These are phyloP conservation scores for Carex sylvatica DNA, from an alignment of 202 grass and related monocot species.

Conservation along the genomic window DNA sequence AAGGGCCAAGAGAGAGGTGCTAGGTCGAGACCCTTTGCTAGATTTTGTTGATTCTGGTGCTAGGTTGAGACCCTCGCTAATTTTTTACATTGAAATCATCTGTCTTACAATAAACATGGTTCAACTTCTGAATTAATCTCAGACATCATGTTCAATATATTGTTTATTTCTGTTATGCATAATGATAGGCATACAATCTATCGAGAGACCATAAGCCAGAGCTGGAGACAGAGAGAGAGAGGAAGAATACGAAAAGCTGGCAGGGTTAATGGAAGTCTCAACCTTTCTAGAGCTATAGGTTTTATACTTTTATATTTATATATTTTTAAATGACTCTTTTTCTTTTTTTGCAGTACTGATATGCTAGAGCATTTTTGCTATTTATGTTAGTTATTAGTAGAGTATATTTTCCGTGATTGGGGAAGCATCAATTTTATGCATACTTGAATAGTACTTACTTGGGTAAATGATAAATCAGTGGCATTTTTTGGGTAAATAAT, in stretches of 20 bases:
- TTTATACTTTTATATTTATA: constrained; percentile 24
- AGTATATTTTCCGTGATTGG: background rate
- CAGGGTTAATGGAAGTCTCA: constrained; percentile 93
- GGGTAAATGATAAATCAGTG: background rate
- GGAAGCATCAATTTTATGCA: background rate
- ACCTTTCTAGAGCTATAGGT: constrained; percentile 98
- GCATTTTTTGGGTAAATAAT: background rate
- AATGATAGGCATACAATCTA: constrained; percentile 85
- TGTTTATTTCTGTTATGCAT: constrained; percentile 10
- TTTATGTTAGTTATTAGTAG: background rate
- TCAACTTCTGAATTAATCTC: background rate
- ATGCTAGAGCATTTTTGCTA: constrained; percentile 2
- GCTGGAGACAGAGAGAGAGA: constrained; percentile 74
- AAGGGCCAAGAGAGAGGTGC: no score
- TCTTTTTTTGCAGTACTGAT: background rate
- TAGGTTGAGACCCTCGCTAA: no score
- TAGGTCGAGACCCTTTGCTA: no score
- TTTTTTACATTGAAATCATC: background rate
- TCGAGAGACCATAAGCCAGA: constrained; percentile 98
- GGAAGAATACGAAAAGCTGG: constrained; percentile 89
- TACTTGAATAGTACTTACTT: constrained; percentile 14
- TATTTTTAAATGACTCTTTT: background rate
- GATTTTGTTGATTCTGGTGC: no score
- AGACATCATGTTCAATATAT: background rate
- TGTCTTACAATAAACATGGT: background rate